Base-by-base conservation (phyloP, 176 grass and related monocot genomes). In the Phoenix dactylifera region DNA sequence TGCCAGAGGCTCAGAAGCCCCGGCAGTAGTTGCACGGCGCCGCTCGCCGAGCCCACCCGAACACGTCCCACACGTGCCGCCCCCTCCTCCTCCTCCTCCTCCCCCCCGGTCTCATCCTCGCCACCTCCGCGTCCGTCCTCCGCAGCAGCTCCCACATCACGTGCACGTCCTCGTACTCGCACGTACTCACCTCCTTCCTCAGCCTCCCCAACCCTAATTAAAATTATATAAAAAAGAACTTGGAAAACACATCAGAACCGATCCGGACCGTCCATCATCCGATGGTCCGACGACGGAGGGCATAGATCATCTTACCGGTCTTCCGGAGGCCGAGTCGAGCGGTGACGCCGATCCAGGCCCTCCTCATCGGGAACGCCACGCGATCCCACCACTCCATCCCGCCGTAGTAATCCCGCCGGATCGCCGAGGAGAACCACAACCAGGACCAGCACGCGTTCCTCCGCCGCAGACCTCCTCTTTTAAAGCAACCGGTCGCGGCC, bases 111-210 rank as follows among this genome's bases (percentile, higher is more conserved):
- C 67, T 68, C 62, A 55, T 62, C 70, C 71, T 30, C 50, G 20
- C 51, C 57, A 59, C 50, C 54, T 68, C 60, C 51, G 76, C 22
- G n/a, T 69, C 20, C n/a, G 65, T 29, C 59, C 73, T 51, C 52
- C 6, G 67, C 50, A 97, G 93, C 81, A 97, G 87, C 73, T 91
- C 93, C 93, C 93, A 91, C 93, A 97, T 92, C 70, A 97, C 93
- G 44, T 72, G 93, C 73, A 97, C 93, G 74, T 97, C 93, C 66
- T 88, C 93, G 76, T 97, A 97, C 72, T 92, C 93, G 80, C 93
- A 97, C 76, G 93, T 88, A 84, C 93, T 88, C 75, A 97, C 87
- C 78, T 97, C 93, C 65, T 90, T 76, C 87, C 87, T 72, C 51
- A 97, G 81, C 56, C 87, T 72, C 79, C 76, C 77, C 81, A 97